phyloP scores from a whole-genome alignment of 1,284 basidiomycete species.

The Athelia psychrophila region DNA sequence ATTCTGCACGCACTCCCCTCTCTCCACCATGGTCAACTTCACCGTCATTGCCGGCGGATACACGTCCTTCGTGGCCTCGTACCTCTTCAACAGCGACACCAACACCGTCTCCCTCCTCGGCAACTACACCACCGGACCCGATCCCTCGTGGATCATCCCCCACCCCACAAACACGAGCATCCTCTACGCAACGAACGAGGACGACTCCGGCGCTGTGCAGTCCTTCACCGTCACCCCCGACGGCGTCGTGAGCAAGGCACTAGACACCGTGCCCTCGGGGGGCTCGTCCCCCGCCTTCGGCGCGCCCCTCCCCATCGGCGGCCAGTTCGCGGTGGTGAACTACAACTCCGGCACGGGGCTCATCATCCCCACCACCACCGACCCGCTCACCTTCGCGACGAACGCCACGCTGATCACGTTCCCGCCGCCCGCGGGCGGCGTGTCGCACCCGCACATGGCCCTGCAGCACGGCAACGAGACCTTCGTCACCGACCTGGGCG shows the following conservation, averaged over 20 bases:
- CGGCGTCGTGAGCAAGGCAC: constrained; percentile 43
- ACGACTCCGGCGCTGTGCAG: constrained; percentile 44
- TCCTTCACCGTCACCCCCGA: constrained; percentile 47
- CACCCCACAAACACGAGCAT: constrained; percentile 41
- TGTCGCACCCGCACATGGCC: constrained; percentile 65
- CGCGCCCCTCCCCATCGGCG: not conserved
- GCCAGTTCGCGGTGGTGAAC: not conserved
- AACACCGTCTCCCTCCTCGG: constrained; percentile 31
- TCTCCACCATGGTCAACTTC: constrained; percentile 46
- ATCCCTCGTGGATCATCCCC: constrained; percentile 45
- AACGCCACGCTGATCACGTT: constrained; percentile 48
- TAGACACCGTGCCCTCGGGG: constrained; percentile 46
- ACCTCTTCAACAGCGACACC: constrained; percentile 40
- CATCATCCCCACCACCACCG: constrained; percentile 42
- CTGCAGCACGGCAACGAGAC: constrained; percentile 50
- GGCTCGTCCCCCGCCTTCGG: constrained; percentile 47
- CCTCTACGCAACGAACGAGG: constrained; percentile 55
- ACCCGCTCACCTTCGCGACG: constrained; percentile 38
- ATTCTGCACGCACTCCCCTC: too few species aligned
- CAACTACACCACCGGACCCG: constrained; percentile 31
- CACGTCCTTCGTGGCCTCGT: constrained; percentile 41
- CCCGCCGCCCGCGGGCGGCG: constrained; percentile 34
- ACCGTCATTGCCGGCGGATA: constrained; percentile 49
- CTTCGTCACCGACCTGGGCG: constrained; percentile 64
- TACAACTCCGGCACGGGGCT: constrained; percentile 56